Evolutionary conservation across 1,284 basidiomycete genomes (phyloP).

Genomic region (Limonomyces culmigenus): DNA sequence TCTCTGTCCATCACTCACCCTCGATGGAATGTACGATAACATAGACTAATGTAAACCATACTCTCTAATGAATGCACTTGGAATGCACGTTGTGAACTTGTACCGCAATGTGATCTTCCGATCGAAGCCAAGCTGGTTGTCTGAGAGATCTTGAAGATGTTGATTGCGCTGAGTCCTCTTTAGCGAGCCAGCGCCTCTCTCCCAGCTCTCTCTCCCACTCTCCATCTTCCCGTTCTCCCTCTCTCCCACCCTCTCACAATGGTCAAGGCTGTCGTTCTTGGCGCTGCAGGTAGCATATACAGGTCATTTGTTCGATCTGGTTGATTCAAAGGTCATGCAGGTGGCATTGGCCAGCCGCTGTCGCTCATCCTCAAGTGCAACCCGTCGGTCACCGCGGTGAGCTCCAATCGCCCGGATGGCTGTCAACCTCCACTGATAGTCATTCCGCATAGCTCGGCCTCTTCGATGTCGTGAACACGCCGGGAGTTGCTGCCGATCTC

Average conservation of each 20-base stretch:
- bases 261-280: slow-evolving; percentile 89
- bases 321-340: slow-evolving; percentile 19
- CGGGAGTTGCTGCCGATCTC: slow-evolving; percentile 90
- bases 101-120: too few relatives aligned
- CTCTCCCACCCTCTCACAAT: slow-evolving; percentile 22
- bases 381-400: slow-evolving; percentile 62
- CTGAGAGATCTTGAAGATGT: too few relatives aligned
- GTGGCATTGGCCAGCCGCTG: slow-evolving; percentile 87
- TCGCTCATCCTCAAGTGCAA: slow-evolving; percentile 82
- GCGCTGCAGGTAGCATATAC: slow-evolving; percentile 57
- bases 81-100: too few relatives aligned
- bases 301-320: not conserved
- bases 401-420: slow-evolving; percentile 3
- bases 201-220: too few relatives aligned
- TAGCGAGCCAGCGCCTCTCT: too few relatives aligned
- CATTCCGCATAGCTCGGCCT: slow-evolving; percentile 45
- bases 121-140: too few relatives aligned
- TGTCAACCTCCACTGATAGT: not conserved
- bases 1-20: too few relatives aligned
- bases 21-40: too few relatives aligned
- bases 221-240: slow-evolving; percentile 4
- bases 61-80: too few relatives aligned
- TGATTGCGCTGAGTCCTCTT: too few relatives aligned
- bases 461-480: slow-evolving; percentile 94
- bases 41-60: too few relatives aligned